These are phyloP conservation scores for Cryptococcus maquisensis DNA, from an alignment of 1,284 basidiomycete species.

Conservation along the genomic window DNA sequence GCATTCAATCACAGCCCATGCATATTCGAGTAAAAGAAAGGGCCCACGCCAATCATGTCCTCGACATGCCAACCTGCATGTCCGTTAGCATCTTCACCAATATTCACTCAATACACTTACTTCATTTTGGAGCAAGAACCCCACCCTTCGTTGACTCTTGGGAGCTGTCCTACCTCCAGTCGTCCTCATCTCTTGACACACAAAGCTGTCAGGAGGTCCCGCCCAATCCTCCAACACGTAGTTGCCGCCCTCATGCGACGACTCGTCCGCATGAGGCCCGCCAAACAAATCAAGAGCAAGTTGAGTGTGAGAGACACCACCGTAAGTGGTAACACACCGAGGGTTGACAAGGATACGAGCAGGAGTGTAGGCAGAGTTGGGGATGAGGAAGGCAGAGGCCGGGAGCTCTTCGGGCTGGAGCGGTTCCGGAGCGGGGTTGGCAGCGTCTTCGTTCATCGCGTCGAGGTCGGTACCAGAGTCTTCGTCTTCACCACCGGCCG, in stretches of 20 bases:
- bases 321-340: slow-evolving; percentile 91
- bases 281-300: slow-evolving; percentile 88
- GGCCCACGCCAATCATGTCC: too few relatives aligned
- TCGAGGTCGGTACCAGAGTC: slow-evolving; percentile 84
- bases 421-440: slow-evolving; percentile 42
- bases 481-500: slow-evolving; percentile 50
- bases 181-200: slow-evolving; percentile 92
- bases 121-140: slow-evolving; percentile 70
- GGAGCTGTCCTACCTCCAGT: slow-evolving; percentile 85
- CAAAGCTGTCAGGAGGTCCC: slow-evolving; percentile 88
- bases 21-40: too few relatives aligned
- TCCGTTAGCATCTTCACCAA: neutral
- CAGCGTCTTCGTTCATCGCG: slow-evolving; percentile 64
- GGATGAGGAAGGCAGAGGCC: slow-evolving; percentile 58
- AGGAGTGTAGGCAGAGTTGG: slow-evolving; percentile 80
- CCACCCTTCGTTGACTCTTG: slow-evolving; percentile 80
- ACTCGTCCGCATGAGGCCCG: slow-evolving; percentile 53
- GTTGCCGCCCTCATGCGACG: slow-evolving; percentile 55
- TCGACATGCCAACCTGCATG: neutral
- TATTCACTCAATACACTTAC: slow-evolving; percentile 21
- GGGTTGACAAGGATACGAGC: slow-evolving; percentile 90
- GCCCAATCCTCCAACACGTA: slow-evolving; percentile 90
- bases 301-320: slow-evolving; percentile 88
- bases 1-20: too few relatives aligned
- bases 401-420: slow-evolving; percentile 43